phyloP scores from a whole-genome alignment of 371 early-diverging fungal species.

The Furculomyces boomerangus region DNA sequence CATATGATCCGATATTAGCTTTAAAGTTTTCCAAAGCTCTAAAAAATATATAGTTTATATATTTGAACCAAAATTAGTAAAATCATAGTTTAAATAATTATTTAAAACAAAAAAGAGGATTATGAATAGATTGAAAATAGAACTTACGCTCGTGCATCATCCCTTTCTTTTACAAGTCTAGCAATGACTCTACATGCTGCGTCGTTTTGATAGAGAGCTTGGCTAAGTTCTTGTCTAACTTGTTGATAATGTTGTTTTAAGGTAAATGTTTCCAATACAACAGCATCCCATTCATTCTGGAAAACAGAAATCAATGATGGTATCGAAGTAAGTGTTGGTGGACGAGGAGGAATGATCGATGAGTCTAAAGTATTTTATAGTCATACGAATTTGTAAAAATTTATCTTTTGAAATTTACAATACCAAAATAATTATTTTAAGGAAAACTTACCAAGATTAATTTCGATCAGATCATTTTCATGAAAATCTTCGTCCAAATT shows the following conservation, averaged over 20 bases:
- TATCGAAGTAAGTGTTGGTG: slow-evolving; percentile 75
- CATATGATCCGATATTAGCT: slow-evolving; percentile 33
- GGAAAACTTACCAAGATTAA: slow-evolving; percentile 27
- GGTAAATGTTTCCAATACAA: slow-evolving; percentile 80
- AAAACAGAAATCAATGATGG: slow-evolving; percentile 75
- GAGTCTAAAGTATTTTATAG: slow-evolving; percentile 9
- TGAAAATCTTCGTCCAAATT: slow-evolving; percentile 52
- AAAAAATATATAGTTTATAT: too few relatives aligned
- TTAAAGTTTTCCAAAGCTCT: slow-evolving; percentile 45
- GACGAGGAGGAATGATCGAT: slow-evolving; percentile 53
- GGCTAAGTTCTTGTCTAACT: slow-evolving; percentile 75
- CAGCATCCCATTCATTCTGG: slow-evolving; percentile 88
- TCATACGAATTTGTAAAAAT: too few relatives aligned
- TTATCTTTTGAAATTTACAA: too few relatives aligned
- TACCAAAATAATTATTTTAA: not conserved
- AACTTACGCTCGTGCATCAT: slow-evolving; percentile 71
- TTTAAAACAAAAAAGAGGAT: too few relatives aligned
- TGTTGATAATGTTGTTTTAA: slow-evolving; percentile 82
- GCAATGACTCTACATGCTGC: slow-evolving; percentile 90
- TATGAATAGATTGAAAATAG: not conserved
- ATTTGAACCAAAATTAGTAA: too few relatives aligned
- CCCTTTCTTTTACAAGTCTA: slow-evolving; percentile 70
- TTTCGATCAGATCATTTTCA: slow-evolving; percentile 56
- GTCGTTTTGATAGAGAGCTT: slow-evolving; percentile 86
- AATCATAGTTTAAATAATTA: too few relatives aligned